A percentile compares a stretch with the other conserved stretches of the same genome.
Conservation (phyloP, 352 stramenopile genomes). For the Globisporangium nunn region DNA sequence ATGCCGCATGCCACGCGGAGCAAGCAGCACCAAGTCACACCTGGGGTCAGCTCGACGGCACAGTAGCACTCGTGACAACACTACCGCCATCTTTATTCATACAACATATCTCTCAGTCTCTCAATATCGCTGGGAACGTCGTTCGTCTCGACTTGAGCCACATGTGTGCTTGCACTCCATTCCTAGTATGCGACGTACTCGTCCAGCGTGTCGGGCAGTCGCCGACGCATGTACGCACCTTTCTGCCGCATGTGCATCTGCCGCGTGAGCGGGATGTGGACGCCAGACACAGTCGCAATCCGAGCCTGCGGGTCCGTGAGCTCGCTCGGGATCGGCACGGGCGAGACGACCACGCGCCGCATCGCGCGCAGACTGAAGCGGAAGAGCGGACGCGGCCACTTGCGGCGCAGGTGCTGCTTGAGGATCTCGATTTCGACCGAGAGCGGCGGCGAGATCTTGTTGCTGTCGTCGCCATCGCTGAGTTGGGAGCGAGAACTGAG, state of each 20-base stretch:
- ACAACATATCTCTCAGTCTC: too few species aligned
- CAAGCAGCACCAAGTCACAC: too few species aligned
- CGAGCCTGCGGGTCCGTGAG: constrained; percentile 23
- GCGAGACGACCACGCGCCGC: constrained; percentile 29
- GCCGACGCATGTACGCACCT: constrained; percentile 20
- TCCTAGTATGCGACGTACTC: constrained; percentile 11
- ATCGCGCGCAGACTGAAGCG: constrained; percentile 36
- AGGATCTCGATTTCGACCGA: constrained; percentile 8
- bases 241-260: constrained; percentile 31
- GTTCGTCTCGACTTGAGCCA: too few species aligned
- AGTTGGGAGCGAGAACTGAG: background rate
- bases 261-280: constrained; percentile 42
- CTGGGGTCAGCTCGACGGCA: too few species aligned
- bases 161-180: too few species aligned
- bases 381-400: constrained; percentile 13
- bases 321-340: constrained; percentile 33
- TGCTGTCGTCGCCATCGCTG: background rate
- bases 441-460: background rate
- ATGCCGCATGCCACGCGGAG: too few species aligned
- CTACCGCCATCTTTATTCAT: too few species aligned
- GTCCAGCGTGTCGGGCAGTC: constrained; percentile 30
- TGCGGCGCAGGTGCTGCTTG: constrained; percentile 13
- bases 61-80: too few species aligned
- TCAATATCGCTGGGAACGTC: too few species aligned
- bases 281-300: constrained; percentile 34